phyloP scores from a whole-genome alignment of 768 basidiomycete genomes.

The Boletus subparvulus region DNA sequence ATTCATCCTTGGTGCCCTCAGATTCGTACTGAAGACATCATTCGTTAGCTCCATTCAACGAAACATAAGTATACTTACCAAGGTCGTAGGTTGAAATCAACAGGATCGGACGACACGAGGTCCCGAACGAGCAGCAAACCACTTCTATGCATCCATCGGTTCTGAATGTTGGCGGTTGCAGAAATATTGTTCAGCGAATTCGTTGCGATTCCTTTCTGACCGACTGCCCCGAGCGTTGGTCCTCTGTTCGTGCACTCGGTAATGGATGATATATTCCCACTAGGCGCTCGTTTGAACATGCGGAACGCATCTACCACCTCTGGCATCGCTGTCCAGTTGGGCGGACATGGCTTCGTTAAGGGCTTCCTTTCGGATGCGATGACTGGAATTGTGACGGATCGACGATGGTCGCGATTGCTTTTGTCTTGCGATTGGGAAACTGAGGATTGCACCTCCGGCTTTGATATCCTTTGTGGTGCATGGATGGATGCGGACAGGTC shows the following conservation, averaged over 20 bases:
- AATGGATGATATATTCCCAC: slow-evolving; percentile 5
- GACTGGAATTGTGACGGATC: neutral
- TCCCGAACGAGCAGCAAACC: slow-evolving; percentile 14
- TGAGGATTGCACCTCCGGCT: neutral
- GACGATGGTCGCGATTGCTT: neutral
- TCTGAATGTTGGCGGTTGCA: slow-evolving; percentile 12
- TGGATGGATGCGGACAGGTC: slow-evolving; percentile 14
- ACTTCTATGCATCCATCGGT: neutral
- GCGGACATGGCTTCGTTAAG: neutral
- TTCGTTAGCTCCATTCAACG: neutral
- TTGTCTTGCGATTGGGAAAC: neutral
- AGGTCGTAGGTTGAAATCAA: slow-evolving; percentile 17
- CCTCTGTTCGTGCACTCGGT: neutral
- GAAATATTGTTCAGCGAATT: slow-evolving; percentile 10
- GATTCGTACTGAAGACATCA: slow-evolving; percentile 1
- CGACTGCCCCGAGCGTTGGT: slow-evolving; percentile 5
- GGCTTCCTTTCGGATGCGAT: neutral
- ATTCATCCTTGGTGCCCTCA: neutral
- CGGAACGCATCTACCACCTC: slow-evolving; percentile 18
- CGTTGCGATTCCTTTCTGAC: slow-evolving; percentile 19
- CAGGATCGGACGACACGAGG: slow-evolving; percentile 12
- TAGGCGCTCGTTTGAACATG: slow-evolving; percentile 10
- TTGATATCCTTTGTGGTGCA: slow-evolving; percentile 1
- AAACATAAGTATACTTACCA: slow-evolving; percentile 3
- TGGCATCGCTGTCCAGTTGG: slow-evolving; percentile 21